A percentile compares a stretch with the other conserved stretches of the same genome.
Conservation (phyloP, 2,329 filamentous ascomycete species). For the Hyphodiscus sp. region DNA sequence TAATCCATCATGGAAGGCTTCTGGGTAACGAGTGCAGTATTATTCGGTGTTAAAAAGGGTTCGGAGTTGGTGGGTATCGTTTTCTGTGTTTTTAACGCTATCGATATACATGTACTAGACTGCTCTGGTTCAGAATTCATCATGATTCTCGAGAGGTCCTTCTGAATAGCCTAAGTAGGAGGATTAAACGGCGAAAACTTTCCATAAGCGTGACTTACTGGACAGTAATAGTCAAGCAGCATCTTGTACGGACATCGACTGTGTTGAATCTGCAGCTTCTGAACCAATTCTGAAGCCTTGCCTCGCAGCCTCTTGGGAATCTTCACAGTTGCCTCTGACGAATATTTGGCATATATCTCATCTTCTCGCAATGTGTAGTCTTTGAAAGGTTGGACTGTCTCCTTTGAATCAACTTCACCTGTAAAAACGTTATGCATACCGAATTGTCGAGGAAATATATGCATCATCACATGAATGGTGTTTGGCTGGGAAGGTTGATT, state of each 20-base stretch:
- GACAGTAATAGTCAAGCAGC: conserved; percentile 76
- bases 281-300: conserved; percentile 49
- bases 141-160: background rate
- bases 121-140: conserved; percentile 2
- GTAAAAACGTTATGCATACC: conserved; percentile 89
- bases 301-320: conserved; percentile 66
- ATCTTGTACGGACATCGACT: conserved; percentile 71
- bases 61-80: conserved; percentile 1
- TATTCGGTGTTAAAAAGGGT: conserved; percentile 16
- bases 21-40: conserved; percentile 28
- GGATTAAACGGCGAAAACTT: background rate
- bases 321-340: conserved; percentile 25
- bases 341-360: conserved; percentile 52
- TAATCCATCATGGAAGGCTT: conserved; percentile 49
- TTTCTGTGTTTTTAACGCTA: conserved; percentile 20
- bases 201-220: conserved; percentile 31
- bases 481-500: conserved; percentile 38
- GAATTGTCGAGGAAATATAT: conserved; percentile 91
- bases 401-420: conserved; percentile 53
- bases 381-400: conserved; percentile 68
- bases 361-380: conserved; percentile 83
- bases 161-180: background rate
- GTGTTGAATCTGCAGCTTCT: conserved; percentile 64
- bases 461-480: conserved; percentile 73
- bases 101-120: conserved; percentile 17